These are phyloP conservation scores for Plasmopara muralis DNA, from an alignment of 352 stramenopile genomes.

Conservation along the genomic window DNA sequence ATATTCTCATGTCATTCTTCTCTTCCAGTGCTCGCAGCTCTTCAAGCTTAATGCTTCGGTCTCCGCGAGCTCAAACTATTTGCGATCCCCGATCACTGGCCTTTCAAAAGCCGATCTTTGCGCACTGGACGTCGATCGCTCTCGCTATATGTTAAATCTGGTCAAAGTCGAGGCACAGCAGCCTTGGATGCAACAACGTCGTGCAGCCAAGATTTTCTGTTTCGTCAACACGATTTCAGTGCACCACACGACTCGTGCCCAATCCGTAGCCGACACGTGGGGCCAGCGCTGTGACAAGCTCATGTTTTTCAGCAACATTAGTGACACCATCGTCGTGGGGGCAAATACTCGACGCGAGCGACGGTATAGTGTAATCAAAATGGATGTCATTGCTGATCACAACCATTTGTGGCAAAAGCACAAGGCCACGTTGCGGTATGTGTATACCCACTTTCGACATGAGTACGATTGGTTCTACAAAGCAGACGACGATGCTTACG, in stretches of 20 bases:
- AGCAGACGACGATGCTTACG: slow-evolving; percentile 74
- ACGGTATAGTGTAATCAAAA: slow-evolving; percentile 50
- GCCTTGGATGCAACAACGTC: background rate
- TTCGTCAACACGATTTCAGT: slow-evolving; percentile 80
- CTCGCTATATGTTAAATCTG: slow-evolving; percentile 33
- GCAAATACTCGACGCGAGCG: slow-evolving; percentile 14
- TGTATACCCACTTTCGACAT: slow-evolving; percentile 64
- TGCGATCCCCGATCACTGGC: background rate
- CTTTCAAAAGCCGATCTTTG: slow-evolving; percentile 53
- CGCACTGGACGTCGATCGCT: slow-evolving; percentile 36
- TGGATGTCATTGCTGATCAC: slow-evolving; percentile 67
- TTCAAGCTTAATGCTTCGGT: background rate
- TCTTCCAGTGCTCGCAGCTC: background rate
- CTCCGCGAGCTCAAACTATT: background rate
- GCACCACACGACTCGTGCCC: slow-evolving; percentile 50
- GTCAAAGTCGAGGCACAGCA: slow-evolving; percentile 34
- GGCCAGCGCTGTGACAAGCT: slow-evolving; percentile 73
- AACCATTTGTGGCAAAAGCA: slow-evolving; percentile 84
- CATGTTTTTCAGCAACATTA: slow-evolving; percentile 79
- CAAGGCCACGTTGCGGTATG: slow-evolving; percentile 64
- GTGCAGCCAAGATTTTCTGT: slow-evolving; percentile 18
- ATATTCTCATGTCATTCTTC: background rate
- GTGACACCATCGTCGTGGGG: slow-evolving; percentile 37
- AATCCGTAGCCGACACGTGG: slow-evolving; percentile 72
- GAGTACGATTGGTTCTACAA: slow-evolving; percentile 87